Base-by-base conservation (phyloP, 1,284 basidiomycete genomes). In the Cryptococcus hybrid region DNA sequence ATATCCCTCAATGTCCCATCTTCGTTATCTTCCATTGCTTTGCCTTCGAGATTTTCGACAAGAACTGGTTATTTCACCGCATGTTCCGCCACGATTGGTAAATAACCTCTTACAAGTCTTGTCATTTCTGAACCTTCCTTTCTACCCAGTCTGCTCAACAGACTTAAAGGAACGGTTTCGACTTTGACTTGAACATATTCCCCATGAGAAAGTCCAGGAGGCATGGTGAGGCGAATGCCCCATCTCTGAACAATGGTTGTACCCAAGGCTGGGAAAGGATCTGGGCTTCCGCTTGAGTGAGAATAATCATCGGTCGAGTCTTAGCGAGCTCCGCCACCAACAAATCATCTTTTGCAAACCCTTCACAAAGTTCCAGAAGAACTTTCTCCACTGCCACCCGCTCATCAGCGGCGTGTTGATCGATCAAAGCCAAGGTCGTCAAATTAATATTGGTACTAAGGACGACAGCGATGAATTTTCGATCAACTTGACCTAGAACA, bases 351-450 rank as follows among this genome's bases (percentile, higher is more conserved):
- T 62, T 59, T n/a, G 12, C 47, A 70, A 88, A 90, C 3, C 85
- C 85, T 5, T 60, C 40, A 72, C 88, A 89, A 18, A 91, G 75
- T 53, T 86, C 84, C 60, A 82, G 81, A 56, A 94, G 80, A 70
- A 90, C 88, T n/a, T 80, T 79, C 75, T 98, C 94, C 49, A 96
- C 88, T 24, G 91, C 85, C 36, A 94, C 80, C 7, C 94, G 85
- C 77, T 98, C 94, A 71, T 96, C 91, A 7, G 92, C 94, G 4
- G 94, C 94, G 71, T 98, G 94, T 75, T 98, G 94, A 78, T 98
- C 94, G 47, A 98, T 82, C 56, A 96, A 81, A 34, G 93, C 82
- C 37, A 97, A 63, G 24, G 15, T 13, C n/a, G 54, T 47, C 54
- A 13, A 45, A 50, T 84, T 67, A 30, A 45, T 11, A 1, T 40